These are phyloP conservation scores for Albugo laibachii DNA, from an alignment of 352 stramenopile species.

Conservation along the genomic window DNA sequence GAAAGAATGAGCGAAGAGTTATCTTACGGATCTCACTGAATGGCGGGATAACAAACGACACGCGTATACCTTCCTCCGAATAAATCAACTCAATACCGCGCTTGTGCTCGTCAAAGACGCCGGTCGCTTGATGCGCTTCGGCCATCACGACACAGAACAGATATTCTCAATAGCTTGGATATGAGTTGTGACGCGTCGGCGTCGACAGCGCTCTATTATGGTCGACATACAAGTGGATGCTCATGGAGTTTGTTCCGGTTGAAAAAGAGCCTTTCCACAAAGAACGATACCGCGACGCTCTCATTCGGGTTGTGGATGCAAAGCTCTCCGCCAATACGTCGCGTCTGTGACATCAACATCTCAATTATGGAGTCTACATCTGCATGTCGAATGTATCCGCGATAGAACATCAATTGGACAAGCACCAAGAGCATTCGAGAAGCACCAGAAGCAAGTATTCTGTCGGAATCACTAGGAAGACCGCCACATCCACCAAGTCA, in stretches of 20 bases:
- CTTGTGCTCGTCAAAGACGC: conserved; percentile 75
- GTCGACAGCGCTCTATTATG: too few species aligned
- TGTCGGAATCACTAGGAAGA: conserved; percentile 30
- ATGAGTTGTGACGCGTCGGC: too few species aligned
- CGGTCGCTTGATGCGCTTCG: conserved; percentile 69
- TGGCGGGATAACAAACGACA: conserved; percentile 71
- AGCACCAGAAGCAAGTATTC: conserved; percentile 18
- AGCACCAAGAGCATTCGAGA: conserved; percentile 9
- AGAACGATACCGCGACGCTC: conserved; percentile 18
- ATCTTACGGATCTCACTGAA: conserved; percentile 50
- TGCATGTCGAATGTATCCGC: conserved; percentile 16
- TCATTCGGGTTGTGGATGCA: conserved; percentile 15
- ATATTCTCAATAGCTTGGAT: too few species aligned
- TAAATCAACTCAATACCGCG: conserved; percentile 71
- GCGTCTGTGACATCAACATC: conserved; percentile 24
- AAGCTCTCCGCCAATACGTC: conserved; percentile 17
- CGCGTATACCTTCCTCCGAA: conserved; percentile 59
- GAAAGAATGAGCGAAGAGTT: conserved; percentile 35
- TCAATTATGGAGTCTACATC: conserved; percentile 26
- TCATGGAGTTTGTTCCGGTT: conserved; percentile 13
- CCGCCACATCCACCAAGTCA: conserved; percentile 18
- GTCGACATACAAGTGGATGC: too few species aligned
- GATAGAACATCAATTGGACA: conserved; percentile 12
- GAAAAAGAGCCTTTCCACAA: conserved; percentile 25
- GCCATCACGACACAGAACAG: conserved; percentile 19